phyloP scores from a whole-genome alignment of 139 green algal genomes.

The Desmodesmus armatus region DNA sequence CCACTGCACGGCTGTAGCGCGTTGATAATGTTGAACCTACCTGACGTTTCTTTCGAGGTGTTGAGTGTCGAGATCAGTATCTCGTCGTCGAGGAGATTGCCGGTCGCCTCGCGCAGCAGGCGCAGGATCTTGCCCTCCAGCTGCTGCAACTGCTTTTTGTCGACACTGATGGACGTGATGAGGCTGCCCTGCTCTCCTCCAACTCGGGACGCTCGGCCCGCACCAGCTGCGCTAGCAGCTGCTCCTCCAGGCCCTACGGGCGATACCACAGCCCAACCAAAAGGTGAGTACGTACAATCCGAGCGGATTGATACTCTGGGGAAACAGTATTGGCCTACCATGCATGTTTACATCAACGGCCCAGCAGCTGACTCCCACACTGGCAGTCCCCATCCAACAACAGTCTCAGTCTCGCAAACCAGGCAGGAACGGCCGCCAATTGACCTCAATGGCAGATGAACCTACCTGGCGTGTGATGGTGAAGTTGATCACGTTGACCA shows the following conservation, averaged over 20 bases:
- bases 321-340: too few relatives aligned
- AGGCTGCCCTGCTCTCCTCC: conserved; percentile 79
- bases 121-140: conserved; percentile 80
- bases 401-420: too few relatives aligned
- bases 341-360: too few relatives aligned
- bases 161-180: conserved; percentile 77
- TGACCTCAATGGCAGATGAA: too few relatives aligned
- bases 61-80: conserved; percentile 89
- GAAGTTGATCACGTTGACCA: conserved; percentile 91
- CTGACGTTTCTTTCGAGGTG: conserved; percentile 78
- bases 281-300: too few relatives aligned
- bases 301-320: too few relatives aligned
- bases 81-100: conserved; percentile 90
- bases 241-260: conserved; percentile 86
- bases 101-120: conserved; percentile 80
- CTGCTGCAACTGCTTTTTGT: conserved; percentile 85
- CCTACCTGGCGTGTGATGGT: conserved; percentile 68
- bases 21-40: conserved; percentile 7
- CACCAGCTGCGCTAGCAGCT: conserved; percentile 88
- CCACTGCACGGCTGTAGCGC: too few relatives aligned
- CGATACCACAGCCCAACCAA: too few relatives aligned
- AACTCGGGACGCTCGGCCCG: conserved; percentile 80
- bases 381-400: too few relatives aligned
- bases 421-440: too few relatives aligned
- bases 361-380: too few relatives aligned